Evolutionary conservation across 345 rosid species (phyloP), one percentile per base, ranked within the genome.

Genomic region (Aquilaria sinensis): DNA sequence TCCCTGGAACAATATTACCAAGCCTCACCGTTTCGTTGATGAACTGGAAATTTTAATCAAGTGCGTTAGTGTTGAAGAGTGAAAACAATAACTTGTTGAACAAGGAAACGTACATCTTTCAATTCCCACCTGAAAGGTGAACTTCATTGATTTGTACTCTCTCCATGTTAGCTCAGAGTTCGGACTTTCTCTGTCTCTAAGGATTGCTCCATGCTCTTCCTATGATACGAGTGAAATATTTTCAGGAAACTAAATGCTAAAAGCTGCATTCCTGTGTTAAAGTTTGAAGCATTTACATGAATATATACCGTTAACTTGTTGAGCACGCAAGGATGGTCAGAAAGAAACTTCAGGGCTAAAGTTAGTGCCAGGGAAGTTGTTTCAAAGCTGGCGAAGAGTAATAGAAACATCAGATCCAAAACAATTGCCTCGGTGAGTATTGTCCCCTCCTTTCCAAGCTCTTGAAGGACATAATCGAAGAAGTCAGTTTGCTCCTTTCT

Each of bases 1-100:
- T 64, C 48, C 56, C 69, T 3, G 75, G 77, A 7, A 64, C 65
- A 11, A 70, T 60, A 37, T 76, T 76, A 68, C 68, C 64, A 9
- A 81, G 61, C 51, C 81, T 68, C 3, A 74, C 32, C 2, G 72
- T 61, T 71, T 81, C 83, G 59, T 83, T 79, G 8, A 83, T 72
- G 14, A 77, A 80, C 83, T 75, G 73, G 32, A 50, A 62, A 14
- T 13, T 47, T 3, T 6, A 31, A 23, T 33, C 30, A 47, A 12
- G 32, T 46, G 30, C 29, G 7, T 16, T 16, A 16, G 23, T 16
- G 23, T 16, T 16, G 49, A 60, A 47, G 1, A 2, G 12, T 1
- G 47, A 4, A 61, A 30, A 12, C 12, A 12, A 60, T 14, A 10
- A 34, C 12, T 23, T 16, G 30, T 3, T 10, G 64, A 49, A 31